A percentile compares a stretch with the other conserved stretches of the same genome.
Conservation (phyloP, 2,329 filamentous ascomycete genomes). For the Scedosporium aurantiacum region DNA sequence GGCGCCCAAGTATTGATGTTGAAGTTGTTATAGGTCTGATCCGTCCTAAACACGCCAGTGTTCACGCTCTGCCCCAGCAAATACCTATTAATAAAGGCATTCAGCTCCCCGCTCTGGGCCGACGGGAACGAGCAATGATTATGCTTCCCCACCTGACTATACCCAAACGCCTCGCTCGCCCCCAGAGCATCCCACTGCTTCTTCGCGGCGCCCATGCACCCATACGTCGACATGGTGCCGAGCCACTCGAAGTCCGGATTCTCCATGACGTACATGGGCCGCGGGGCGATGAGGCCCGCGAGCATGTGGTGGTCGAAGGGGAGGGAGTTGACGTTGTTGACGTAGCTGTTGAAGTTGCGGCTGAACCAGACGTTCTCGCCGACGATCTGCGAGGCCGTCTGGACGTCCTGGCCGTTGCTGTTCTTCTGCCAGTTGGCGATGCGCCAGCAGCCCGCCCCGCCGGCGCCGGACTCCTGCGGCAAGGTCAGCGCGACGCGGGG, state of each 20-base stretch:
- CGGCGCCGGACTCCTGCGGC: conserved; percentile 51
- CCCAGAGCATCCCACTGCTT: conserved; percentile 36
- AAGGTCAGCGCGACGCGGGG: conserved; percentile 47
- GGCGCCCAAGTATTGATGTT: not conserved
- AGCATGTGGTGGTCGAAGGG: conserved; percentile 43
- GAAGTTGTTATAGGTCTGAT: not conserved
- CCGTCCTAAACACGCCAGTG: not conserved
- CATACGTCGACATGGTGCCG: conserved; percentile 34
- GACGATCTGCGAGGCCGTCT: conserved; percentile 47
- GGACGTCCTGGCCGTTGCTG: conserved; percentile 41
- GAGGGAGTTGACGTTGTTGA: conserved; percentile 29
- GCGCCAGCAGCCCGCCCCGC: conserved; percentile 51
- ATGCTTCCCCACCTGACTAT: conserved; percentile 34
- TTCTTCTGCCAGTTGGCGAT: conserved; percentile 37
- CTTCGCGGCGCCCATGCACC: conserved; percentile 36
- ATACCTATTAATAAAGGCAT: conserved; percentile 38
- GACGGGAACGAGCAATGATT: conserved; percentile 39
- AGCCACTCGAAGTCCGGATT: conserved; percentile 40
- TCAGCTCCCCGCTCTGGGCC: conserved; percentile 29
- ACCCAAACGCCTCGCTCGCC: conserved; percentile 35
- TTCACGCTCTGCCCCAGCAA: conserved; percentile 16
- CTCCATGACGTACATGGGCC: conserved; percentile 38
- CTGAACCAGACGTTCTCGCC: conserved; percentile 55
- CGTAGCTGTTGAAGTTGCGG: conserved; percentile 39
- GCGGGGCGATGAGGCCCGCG: conserved; percentile 37